phyloP scores from a whole-genome alignment of 768 basidiomycete species.

The Asterophora parasitica region DNA sequence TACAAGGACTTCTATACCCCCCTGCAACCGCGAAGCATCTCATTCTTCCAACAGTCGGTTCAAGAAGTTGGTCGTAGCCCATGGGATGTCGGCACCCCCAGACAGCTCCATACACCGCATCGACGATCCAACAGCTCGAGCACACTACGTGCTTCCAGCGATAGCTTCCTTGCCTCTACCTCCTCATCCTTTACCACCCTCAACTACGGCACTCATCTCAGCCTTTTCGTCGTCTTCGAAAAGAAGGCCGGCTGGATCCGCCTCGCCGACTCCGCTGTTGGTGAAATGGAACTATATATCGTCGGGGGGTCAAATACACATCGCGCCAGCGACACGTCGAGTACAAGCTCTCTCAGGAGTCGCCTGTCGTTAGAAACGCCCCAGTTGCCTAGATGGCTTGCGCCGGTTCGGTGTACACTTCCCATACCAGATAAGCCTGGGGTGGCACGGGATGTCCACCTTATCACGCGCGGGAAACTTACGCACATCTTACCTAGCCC shows the following conservation, averaged over 20 bases:
- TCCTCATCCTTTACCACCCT: conserved; percentile 29
- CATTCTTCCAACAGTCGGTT: conserved; percentile 67
- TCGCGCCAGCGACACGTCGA: conserved; percentile 20
- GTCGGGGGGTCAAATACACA: conserved; percentile 26
- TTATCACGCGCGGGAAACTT: conserved; percentile 65
- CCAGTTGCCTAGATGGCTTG: conserved; percentile 44
- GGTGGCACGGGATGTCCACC: conserved; percentile 41
- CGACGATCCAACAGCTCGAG: conserved; percentile 38
- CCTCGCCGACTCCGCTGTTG: conserved; percentile 72
- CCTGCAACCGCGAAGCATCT: conserved; percentile 55
- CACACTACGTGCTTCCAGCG: conserved; percentile 29
- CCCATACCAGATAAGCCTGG: conserved; percentile 31
- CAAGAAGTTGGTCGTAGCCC: conserved; percentile 44
- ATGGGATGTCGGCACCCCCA: conserved; percentile 32
- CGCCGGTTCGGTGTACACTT: conserved; percentile 44
- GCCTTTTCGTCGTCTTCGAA: conserved; percentile 80
- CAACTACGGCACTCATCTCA: conserved; percentile 66
- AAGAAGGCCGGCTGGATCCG: conserved; percentile 87
- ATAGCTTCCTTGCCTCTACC: conserved; percentile 23
- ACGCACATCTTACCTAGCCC: conserved; percentile 69
- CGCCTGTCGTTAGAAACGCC: conserved; percentile 28
- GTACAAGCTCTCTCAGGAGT: conserved; percentile 27
- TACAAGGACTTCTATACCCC: conserved; percentile 82
- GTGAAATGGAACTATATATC: conserved; percentile 66
- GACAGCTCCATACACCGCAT: conserved; percentile 29